Base-by-base conservation (phyloP, 805 yeast species). In the Wickerhamiella spandovensis region DNA sequence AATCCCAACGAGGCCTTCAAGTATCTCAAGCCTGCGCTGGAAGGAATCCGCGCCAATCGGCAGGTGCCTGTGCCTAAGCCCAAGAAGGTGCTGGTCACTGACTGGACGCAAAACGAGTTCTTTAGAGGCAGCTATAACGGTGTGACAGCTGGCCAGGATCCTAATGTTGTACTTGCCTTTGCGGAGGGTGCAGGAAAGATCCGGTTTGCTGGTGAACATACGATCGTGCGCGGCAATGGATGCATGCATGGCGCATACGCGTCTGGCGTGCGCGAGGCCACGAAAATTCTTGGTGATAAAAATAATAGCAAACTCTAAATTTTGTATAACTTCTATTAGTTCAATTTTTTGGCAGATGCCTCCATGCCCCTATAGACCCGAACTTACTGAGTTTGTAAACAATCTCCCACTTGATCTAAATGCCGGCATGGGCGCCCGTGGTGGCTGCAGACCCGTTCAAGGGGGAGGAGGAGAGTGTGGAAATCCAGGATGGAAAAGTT, bases 201-300 rank as follows among this genome's bases (percentile, higher is more conserved):
- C 3, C 69, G 94, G 42, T 86, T 87, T 70, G 95, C 95, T 0
- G 95, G 95, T 3, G 95, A 87, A 61, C 95, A 86, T 62, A 82
- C 95, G 0, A 77, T 80, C 24, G 66, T 77, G 57, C 92, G 84
- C 57, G 95, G 92, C 3, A 82, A 86, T 12, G 95, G 95, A 0
- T 86, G 95, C 57, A 89, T 82, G 17, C 90, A 87, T 62, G 95
- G 95, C 0, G 95, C 95, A 0, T 85, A 85, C 78, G 69, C 71
- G 54, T 81, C 89, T 59, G 95, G 88, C 2, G 62, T 56, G 49
- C 67, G 89, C 56, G 79, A 75, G 58, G 79, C 78, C 0, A 56
- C 58, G 2, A 65, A 63, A 49, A 64, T 74, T 8, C 45, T 64
- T 18, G 24, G 10, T 7, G n/a, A 10, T 20, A 12, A 28, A 9